Evolutionary conservation across 2,329 filamentous ascomycete species (phyloP).

Genomic region (Mycocentrospora acerina): DNA sequence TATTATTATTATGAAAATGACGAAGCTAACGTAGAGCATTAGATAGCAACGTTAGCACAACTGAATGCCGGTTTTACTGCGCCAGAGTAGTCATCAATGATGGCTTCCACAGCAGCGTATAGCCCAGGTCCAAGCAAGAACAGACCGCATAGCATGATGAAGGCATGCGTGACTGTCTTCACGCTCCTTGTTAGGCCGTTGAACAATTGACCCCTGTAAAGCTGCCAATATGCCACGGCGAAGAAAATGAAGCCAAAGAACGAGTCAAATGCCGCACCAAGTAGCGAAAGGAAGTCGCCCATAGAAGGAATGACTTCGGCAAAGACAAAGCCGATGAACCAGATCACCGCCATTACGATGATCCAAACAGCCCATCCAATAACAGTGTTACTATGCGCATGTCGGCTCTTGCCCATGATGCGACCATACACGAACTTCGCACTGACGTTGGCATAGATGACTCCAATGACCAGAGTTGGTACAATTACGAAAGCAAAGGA

Average conservation of each 20-base stretch:
- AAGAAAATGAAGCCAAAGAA: constrained; percentile 96
- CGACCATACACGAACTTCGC: constrained; percentile 89
- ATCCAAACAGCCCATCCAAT: constrained; percentile 80
- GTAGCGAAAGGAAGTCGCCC: constrained; percentile 67
- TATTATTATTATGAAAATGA: no score
- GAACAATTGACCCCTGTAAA: constrained; percentile 65
- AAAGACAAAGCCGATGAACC: constrained; percentile 83
- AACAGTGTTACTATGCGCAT: constrained; percentile 77
- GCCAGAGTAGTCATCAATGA: constrained; percentile 53
- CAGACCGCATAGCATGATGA: constrained; percentile 50
- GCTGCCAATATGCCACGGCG: constrained; percentile 75
- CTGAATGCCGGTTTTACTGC: constrained; percentile 51
- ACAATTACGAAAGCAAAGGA: constrained; percentile 94
- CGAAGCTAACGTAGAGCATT: constrained; percentile 1
- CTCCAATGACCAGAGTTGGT: constrained; percentile 85
- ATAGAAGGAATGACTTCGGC: constrained; percentile 93
- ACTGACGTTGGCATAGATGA: constrained; percentile 85
- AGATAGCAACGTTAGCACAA: constrained; percentile 53
- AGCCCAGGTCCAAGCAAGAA: constrained; percentile 55
- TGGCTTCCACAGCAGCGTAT: constrained; percentile 56
- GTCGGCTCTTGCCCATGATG: constrained; percentile 73
- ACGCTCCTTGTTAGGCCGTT: constrained; percentile 35
- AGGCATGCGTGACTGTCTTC: constrained; percentile 49
- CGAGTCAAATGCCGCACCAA: constrained; percentile 83
- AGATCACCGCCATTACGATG: constrained; percentile 69